Evolutionary conservation across 768 basidiomycete species (phyloP), one percentile per base, ranked within the genome.

Genomic region (Kwoniella shandongensis): DNA sequence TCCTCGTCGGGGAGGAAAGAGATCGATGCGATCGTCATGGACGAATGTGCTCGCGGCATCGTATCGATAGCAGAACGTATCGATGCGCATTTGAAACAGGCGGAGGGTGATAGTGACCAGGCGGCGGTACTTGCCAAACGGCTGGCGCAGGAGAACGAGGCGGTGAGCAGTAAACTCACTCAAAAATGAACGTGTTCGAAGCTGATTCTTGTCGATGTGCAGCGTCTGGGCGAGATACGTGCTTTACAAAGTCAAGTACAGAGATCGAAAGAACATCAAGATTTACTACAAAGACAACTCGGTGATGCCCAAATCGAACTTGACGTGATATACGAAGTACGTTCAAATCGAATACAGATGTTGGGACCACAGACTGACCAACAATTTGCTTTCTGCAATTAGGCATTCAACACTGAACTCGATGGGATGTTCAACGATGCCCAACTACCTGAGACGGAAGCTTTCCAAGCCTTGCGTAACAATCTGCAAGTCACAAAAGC

Each of bases 381-480:
- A 12, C 8, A 5, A 26, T n/a, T 32, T 35, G 13, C 30, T 13
- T 35, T 15, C 38, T 39, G 30, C 7, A 13, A 23, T 1, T 60
- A 93, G 91, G 88, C 89, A 2, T 93, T 96, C 79, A 94, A 96
- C 73, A 90, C 91, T 71, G 91, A 94, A 73, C 81, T 96, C 29
- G 91, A 92, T 63, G 85, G 83, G 17, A 89, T 94, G 88, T 94
- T 86, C 76, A 86, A 87, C 48, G 89, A 92, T 57, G 84, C 83
- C 25, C 83, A 87, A 58, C 82, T 93, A 46, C 89, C 91, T 11
- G 84, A 85, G 20, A 84, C 86, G 45, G 88, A 91, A 66, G 89
- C 90, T 1, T 92, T 88, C 84, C 73, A 78, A n/a, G 86, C 86
- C 1, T 81, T 94, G 81, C 82, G 84, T 25, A 78, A 79, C 40